These are phyloP conservation scores for Sporothrix euskadiensis DNA, from an alignment of 2,329 filamentous ascomycete genomes.

Conservation along the genomic window DNA sequence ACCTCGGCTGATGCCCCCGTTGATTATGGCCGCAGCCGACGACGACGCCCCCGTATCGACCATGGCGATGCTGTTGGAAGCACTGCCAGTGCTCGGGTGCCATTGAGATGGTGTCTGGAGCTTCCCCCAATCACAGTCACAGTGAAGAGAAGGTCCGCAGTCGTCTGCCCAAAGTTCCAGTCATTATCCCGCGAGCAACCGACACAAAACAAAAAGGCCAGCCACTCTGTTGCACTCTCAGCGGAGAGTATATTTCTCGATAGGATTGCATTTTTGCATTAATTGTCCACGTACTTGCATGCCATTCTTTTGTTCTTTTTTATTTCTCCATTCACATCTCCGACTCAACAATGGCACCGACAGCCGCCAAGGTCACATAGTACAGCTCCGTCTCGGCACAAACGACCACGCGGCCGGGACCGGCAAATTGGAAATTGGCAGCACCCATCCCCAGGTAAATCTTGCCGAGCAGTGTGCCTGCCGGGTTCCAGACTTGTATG, in stretches of 20 bases:
- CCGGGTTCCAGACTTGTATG: slow-evolving; percentile 51
- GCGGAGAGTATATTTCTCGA: background rate
- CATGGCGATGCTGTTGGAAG: background rate
- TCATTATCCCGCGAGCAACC: background rate
- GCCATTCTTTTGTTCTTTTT: background rate
- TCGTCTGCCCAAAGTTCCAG: slow-evolving; percentile 11
- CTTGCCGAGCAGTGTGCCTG: slow-evolving; percentile 56
- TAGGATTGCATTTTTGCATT: background rate
- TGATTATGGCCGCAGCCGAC: background rate
- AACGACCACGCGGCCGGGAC: slow-evolving; percentile 46
- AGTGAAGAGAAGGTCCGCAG: background rate
- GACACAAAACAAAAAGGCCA: background rate
- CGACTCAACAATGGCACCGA: slow-evolving; percentile 31
- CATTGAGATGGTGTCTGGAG: background rate
- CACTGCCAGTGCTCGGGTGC: background rate
- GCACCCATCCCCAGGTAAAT: slow-evolving; percentile 52
- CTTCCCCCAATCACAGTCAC: background rate
- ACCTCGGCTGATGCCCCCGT: background rate
- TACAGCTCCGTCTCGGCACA: slow-evolving; percentile 46
- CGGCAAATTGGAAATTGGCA: slow-evolving; percentile 54
- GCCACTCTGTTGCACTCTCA: background rate
- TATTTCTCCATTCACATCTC: slow-evolving; percentile 15
- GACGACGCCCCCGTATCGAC: background rate
- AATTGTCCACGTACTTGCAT: background rate
- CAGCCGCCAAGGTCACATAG: slow-evolving; percentile 41